These are phyloP conservation scores for Rhodotorula taiwanensis DNA, from an alignment of 768 basidiomycete species.

Conservation along the genomic window DNA sequence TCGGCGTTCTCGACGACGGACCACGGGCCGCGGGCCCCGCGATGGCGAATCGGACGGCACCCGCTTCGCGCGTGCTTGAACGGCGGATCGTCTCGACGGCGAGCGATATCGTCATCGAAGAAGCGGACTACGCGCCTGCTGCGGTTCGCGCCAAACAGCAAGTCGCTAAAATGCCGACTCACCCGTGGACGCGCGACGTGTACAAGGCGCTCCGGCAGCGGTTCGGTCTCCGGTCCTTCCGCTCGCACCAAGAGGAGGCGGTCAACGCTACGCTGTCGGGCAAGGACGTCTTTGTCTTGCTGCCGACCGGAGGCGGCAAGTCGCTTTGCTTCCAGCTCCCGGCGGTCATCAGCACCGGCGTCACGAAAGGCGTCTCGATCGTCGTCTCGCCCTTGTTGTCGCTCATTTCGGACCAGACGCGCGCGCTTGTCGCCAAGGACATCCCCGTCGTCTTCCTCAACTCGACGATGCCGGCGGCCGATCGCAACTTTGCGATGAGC, in stretches of 20 bases:
- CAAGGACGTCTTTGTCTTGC: constrained; percentile 83
- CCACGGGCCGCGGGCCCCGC: too few relatives aligned
- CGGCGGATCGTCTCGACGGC: constrained; percentile 4
- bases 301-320: constrained; percentile 63
- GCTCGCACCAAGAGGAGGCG: constrained; percentile 77
- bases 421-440: constrained; percentile 56
- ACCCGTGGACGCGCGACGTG: constrained; percentile 50
- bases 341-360: constrained; percentile 66
- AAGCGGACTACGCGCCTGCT: neutral
- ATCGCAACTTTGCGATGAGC: constrained; percentile 42
- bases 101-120: constrained; percentile 17
- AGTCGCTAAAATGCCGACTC: neutral
- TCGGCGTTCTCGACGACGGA: neutral
- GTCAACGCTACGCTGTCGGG: constrained; percentile 72
- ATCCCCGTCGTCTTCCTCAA: constrained; percentile 67
- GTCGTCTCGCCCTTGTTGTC: constrained; percentile 84
- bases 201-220: constrained; percentile 52
- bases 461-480: constrained; percentile 47
- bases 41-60: neutral
- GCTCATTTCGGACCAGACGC: constrained; percentile 83
- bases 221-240: constrained; percentile 65
- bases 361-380: constrained; percentile 72
- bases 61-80: too few relatives aligned
- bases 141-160: too few relatives aligned
- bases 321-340: constrained; percentile 61